Conservation (phyloP, 1,284 basidiomycete genomes). For the Cronartium ribicola region DNA sequence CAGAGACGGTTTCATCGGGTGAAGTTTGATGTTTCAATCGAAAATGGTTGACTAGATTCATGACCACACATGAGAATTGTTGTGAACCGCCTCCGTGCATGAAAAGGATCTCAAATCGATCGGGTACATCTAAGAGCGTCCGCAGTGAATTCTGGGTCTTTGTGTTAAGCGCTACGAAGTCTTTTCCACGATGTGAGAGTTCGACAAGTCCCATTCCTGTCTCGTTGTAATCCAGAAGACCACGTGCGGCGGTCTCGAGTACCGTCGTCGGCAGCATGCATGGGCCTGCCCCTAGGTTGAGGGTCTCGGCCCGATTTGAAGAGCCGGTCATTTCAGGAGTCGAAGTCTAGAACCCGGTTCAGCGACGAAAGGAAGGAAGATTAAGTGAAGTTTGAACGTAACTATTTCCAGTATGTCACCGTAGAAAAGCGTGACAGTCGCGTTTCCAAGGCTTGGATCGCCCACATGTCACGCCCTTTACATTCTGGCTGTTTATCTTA, state of each 20-base stretch:
- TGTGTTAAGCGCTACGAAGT: constrained; percentile 70
- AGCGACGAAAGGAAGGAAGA: too few species aligned
- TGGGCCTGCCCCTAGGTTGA: constrained; percentile 89
- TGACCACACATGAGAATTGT: constrained; percentile 81
- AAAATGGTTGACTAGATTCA: constrained; percentile 80
- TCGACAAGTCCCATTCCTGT: constrained; percentile 92
- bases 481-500: too few species aligned
- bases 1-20: constrained; percentile 54
- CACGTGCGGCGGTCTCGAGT: constrained; percentile 68
- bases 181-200: constrained; percentile 84
- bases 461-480: too few species aligned
- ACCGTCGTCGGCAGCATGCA: constrained; percentile 78
- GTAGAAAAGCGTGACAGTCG: too few species aligned
- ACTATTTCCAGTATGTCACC: too few species aligned
- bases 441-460: too few species aligned
- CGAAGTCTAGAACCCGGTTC: too few species aligned
- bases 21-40: constrained; percentile 58
- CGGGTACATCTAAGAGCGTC: constrained; percentile 70
- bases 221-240: constrained; percentile 75
- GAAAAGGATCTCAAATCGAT: constrained; percentile 80
- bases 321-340: constrained; percentile 43
- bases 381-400: too few species aligned
- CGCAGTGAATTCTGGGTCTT: constrained; percentile 62
- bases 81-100: constrained; percentile 83
- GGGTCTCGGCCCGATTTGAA: constrained; percentile 57